These are phyloP conservation scores for Umbelopsis sp. DNA, from an alignment of 371 early-diverging fungal genomes.

Conservation along the genomic window DNA sequence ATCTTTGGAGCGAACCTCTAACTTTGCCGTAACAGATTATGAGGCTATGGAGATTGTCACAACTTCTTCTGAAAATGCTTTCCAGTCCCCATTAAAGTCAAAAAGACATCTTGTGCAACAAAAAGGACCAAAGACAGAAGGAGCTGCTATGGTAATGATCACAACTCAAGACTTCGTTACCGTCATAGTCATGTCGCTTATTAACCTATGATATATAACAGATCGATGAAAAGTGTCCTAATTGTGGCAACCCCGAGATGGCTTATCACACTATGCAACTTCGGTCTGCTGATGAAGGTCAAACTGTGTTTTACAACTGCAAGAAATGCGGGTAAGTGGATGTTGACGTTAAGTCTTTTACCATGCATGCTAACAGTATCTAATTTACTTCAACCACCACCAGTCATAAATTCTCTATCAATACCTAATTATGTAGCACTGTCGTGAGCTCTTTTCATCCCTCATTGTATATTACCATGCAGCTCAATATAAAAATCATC, in stretches of 20 bases:
- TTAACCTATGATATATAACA: slow-evolving; percentile 27
- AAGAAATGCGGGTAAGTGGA: slow-evolving; percentile 90
- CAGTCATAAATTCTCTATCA: slow-evolving; percentile 55
- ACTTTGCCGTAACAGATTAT: slow-evolving; percentile 51
- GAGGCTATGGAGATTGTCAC: slow-evolving; percentile 86
- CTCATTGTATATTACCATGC: slow-evolving; percentile 12
- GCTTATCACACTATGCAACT: slow-evolving; percentile 98
- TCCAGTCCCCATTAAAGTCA: slow-evolving; percentile 78
- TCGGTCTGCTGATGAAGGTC: slow-evolving; percentile 99
- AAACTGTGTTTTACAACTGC: slow-evolving; percentile 99
- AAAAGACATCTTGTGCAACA: slow-evolving; percentile 73
- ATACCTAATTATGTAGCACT: slow-evolving; percentile 19
- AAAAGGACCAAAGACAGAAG: slow-evolving; percentile 55
- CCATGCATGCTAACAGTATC: background rate
- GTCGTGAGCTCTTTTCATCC: slow-evolving; percentile 20
- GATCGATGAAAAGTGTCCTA: slow-evolving; percentile 98
- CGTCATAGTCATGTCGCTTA: background rate
- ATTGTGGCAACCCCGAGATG: slow-evolving; percentile 94
- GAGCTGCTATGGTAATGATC: slow-evolving; percentile 72
- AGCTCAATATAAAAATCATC: too few relatives aligned
- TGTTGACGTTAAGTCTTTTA: background rate
- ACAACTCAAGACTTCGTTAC: background rate
- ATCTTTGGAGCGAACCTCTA: background rate
- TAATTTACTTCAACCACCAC: background rate
- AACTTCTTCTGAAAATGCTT: slow-evolving; percentile 68